These are phyloP conservation scores for Crepidotus sp. DNA, from an alignment of 1,284 basidiomycete genomes.

Conservation along the genomic window DNA sequence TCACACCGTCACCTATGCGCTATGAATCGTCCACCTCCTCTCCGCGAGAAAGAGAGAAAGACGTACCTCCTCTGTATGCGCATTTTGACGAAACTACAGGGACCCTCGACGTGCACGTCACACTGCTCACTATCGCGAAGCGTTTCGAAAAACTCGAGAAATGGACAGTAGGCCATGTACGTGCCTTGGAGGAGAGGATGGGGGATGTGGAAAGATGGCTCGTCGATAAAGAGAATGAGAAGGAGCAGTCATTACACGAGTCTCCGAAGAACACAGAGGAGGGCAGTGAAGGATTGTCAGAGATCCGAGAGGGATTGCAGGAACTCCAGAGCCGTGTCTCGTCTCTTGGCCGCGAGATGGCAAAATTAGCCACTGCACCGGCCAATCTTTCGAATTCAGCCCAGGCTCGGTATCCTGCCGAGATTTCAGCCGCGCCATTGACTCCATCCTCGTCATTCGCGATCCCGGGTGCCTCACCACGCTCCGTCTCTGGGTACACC, in stretches of 20 bases:
- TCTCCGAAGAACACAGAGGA: slow-evolving; percentile 5
- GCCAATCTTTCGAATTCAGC: slow-evolving; percentile 36
- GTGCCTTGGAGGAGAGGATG: slow-evolving; percentile 76
- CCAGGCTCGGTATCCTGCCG: slow-evolving; percentile 15
- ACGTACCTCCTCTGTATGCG: slow-evolving; percentile 61
- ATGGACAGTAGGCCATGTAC: slow-evolving; percentile 75
- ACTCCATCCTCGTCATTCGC: slow-evolving; percentile 33
- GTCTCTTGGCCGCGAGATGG: slow-evolving; percentile 69
- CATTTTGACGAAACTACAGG: slow-evolving; percentile 48
- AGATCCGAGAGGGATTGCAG: slow-evolving; percentile 55
- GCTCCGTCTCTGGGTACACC: slow-evolving; percentile 30
- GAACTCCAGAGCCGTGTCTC: slow-evolving; percentile 66
- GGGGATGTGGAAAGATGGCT: slow-evolving; percentile 76
- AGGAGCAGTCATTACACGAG: slow-evolving; percentile 22
- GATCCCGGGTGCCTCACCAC: slow-evolving; percentile 24
- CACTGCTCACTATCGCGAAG: slow-evolving; percentile 57
- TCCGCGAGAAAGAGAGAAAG: slow-evolving; percentile 20
- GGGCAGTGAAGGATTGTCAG: slow-evolving; percentile 30
- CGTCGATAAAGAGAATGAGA: slow-evolving; percentile 63
- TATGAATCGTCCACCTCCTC: slow-evolving; percentile 35
- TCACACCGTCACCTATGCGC: slow-evolving; percentile 51
- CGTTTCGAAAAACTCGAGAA: slow-evolving; percentile 80
- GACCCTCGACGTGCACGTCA: slow-evolving; percentile 60
- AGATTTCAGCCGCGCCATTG: slow-evolving; percentile 30
- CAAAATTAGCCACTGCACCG: slow-evolving; percentile 53